Evolutionary conservation across 768 basidiomycete genomes (phyloP).

Genomic region (Ramaria sp.): DNA sequence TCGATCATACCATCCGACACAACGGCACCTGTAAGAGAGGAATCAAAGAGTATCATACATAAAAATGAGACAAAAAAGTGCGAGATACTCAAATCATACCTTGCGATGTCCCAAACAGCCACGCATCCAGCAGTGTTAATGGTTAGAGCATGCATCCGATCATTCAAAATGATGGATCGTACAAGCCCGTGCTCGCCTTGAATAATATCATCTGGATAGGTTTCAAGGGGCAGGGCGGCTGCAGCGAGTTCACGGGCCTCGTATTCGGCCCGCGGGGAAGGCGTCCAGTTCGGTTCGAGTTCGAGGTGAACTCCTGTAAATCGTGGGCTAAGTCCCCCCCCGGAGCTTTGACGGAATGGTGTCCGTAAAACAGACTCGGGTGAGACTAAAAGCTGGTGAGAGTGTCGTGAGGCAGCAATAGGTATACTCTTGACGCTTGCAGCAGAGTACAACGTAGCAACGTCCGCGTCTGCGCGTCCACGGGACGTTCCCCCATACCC

Average conservation of each 20-base stretch:
- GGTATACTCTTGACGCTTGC: conserved; percentile 69
- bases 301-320: not conserved
- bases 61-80: not conserved
- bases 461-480: conserved; percentile 53
- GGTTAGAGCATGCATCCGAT: conserved; percentile 81
- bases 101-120: conserved; percentile 86
- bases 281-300: not conserved
- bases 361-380: not conserved
- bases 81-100: conserved; percentile 15
- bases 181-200: conserved; percentile 74
- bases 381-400: conserved; percentile 22
- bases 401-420: conserved; percentile 25
- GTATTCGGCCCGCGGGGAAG: conserved; percentile 37
- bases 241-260: conserved; percentile 72
- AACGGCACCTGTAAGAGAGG: conserved; percentile 1
- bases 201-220: conserved; percentile 58
- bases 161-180: conserved; percentile 72
- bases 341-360: conserved; percentile 5
- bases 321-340: not conserved
- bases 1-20: conserved; percentile 7
- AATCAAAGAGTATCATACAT: not conserved
- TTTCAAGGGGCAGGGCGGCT: conserved; percentile 48
- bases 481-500: not conserved
- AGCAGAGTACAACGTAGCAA: conserved; percentile 80
- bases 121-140: conserved; percentile 84